These are phyloP conservation scores for Botrytis fragariae DNA, from an alignment of 2,329 filamentous ascomycete species.

Conservation along the genomic window DNA sequence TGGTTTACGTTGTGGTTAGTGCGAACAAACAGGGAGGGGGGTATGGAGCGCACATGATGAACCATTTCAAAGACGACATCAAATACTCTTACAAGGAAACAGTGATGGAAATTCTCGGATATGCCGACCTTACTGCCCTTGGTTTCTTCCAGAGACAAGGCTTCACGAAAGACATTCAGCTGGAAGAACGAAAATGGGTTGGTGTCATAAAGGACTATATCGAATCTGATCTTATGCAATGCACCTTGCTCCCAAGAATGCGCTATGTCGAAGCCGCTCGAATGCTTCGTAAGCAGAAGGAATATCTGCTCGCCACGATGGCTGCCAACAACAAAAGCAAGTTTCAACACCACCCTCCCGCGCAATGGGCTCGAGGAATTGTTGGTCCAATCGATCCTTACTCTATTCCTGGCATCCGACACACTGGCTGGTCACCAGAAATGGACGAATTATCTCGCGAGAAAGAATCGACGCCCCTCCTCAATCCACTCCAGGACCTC, in stretches of 20 bases:
- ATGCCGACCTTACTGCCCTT: not conserved
- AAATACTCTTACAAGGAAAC: not conserved
- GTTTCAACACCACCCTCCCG: not conserved
- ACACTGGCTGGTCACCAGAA: not conserved
- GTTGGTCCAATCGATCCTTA: not conserved
- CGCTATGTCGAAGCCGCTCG: conserved; percentile 1
- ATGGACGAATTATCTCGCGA: not conserved
- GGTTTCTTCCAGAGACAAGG: conserved; percentile 11
- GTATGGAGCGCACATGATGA: not conserved
- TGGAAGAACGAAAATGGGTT: not conserved
- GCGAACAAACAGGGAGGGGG: not conserved
- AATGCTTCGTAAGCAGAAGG: conserved; percentile 10
- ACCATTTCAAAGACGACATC: conserved; percentile 7
- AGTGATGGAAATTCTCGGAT: conserved; percentile 4
- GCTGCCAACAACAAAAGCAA: not conserved
- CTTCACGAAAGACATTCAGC: not conserved
- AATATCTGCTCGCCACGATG: not conserved
- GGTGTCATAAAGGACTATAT: conserved; percentile 1
- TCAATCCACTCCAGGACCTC: not conserved
- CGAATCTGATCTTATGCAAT: not conserved
- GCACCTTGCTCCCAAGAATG: not conserved
- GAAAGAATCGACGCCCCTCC: not conserved
- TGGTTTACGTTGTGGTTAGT: not conserved
- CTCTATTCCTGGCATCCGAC: not conserved
- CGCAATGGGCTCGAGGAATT: not conserved